Base-by-base conservation (phyloP, 1,139 yeast genomes). In the Lodderomyces margitis region DNA sequence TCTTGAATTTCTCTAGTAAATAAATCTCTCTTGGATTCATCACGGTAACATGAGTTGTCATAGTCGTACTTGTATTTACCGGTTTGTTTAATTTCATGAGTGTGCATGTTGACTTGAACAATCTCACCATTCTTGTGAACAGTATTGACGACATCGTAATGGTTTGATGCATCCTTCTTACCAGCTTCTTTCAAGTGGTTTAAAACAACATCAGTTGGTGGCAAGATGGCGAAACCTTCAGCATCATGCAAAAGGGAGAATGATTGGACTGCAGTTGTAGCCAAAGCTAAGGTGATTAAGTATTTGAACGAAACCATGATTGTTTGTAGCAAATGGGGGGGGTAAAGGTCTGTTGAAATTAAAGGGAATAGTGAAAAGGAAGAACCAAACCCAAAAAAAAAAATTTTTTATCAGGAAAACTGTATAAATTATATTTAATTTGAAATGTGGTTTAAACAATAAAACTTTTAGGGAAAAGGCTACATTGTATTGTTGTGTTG, bases 161-260 rank as follows among this genome's bases (percentile, higher is more conserved):
- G 48, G 14, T 35, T 14, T 12, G 45, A 30, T 27, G 41, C 31
- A 10, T 42, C 44, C 34, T 39, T 35, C 33, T 42, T 44, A 17
- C 45, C 48, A 24, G 36, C 41, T 21, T 42, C 38, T 36, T 44
- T 40, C 21, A 49, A 47, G 34, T 46, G 44, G 14, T 44, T 37
- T 17, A 49, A 42, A 20, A 49, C 53, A 25, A 44, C 39, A n/a
- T 48, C 46, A 10, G 53, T 49, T 24, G 53, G 53, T 14, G 53
- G 53, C 41, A 49, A 48, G 21, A 49, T 43, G 3, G 52, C 48
- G 34, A 21, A 48, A n/a, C 53, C 53, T 23, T 41, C 39, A 23
- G 38, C 32, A 36, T 49, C 53, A 21, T 44, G 43, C 27, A 49
- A 42, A 28, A 49, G 46, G 24, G 39, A 36, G 31, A 49, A 48